Evolutionary conservation across 495 filamentous ascomycete genomes (phyloP).

Genomic region (Tetracladium marchalianum): DNA sequence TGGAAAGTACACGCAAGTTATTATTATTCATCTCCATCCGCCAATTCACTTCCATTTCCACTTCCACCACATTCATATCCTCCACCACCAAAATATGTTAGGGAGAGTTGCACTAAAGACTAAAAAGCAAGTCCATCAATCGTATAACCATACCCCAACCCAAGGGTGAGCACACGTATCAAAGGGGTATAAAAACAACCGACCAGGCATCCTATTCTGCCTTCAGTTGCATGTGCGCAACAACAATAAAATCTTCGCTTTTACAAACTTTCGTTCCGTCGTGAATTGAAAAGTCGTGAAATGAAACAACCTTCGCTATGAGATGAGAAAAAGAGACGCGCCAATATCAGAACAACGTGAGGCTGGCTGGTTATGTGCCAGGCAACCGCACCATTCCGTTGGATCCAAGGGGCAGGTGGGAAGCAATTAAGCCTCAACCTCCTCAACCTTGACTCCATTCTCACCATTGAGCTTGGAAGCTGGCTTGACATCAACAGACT

Average conservation of each 20-base stretch:
- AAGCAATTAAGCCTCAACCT: conserved; percentile 2
- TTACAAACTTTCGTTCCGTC: background rate
- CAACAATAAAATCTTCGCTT: background rate
- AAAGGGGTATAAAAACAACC: background rate
- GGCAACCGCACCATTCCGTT: background rate
- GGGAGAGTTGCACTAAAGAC: background rate
- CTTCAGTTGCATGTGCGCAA: background rate
- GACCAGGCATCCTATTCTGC: background rate
- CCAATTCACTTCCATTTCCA: background rate
- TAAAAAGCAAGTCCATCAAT: background rate
- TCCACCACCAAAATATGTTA: background rate
- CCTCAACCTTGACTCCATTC: conserved; percentile 11
- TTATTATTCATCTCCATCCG: too few relatives aligned
- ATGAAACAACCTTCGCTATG: too few relatives aligned
- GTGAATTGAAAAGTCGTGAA: background rate
- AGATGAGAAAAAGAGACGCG: too few relatives aligned
- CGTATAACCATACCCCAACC: background rate
- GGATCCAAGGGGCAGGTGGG: background rate
- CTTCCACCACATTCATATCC: background rate
- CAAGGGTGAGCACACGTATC: background rate
- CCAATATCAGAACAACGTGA: too few relatives aligned
- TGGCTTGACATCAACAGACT: conserved; percentile 1
- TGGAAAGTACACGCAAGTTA: too few relatives aligned
- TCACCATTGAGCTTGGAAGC: conserved; percentile 1
- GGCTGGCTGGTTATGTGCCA: too few relatives aligned